These are phyloP conservation scores for Pythium myriotylum DNA, from an alignment of 352 stramenopile genomes.

Conservation along the genomic window DNA sequence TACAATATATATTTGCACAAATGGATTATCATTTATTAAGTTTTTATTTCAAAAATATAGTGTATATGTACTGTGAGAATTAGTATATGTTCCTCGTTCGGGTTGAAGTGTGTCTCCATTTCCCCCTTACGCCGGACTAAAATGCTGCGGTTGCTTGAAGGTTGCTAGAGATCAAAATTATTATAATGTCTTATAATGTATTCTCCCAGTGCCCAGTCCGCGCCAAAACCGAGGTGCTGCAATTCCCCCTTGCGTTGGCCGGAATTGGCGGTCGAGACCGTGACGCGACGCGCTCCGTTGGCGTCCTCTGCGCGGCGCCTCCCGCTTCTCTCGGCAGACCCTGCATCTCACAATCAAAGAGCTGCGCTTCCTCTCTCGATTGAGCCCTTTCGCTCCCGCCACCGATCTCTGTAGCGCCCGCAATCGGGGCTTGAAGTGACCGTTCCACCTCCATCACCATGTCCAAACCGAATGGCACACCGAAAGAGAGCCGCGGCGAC, in stretches of 20 bases:
- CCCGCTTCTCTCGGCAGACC: background rate
- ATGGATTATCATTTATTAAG: too few relatives aligned
- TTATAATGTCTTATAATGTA: conserved; percentile 22
- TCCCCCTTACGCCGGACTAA: background rate
- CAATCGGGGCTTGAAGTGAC: background rate
- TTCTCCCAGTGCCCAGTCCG: background rate
- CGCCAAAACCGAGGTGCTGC: conserved; percentile 16
- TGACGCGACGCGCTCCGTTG: background rate
- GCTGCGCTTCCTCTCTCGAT: background rate
- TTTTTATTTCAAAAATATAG: too few relatives aligned
- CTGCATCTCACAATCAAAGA: background rate
- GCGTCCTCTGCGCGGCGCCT: background rate
- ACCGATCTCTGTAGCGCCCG: background rate
- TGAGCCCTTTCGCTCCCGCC: background rate
- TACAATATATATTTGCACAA: background rate
- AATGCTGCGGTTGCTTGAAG: conserved; percentile 7
- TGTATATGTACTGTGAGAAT: background rate
- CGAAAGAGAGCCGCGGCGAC: conserved; percentile 69
- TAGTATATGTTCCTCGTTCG: conserved; percentile 10
- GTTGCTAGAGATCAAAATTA: background rate
- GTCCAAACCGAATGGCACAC: conserved; percentile 18
- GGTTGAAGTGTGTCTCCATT: conserved; percentile 20
- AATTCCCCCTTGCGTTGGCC: conserved; percentile 5
- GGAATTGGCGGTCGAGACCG: conserved; percentile 12
- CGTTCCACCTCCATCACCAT: conserved; percentile 5